Conservation (phyloP, 306 rosid species). For the Pyrus betulifolia region DNA sequence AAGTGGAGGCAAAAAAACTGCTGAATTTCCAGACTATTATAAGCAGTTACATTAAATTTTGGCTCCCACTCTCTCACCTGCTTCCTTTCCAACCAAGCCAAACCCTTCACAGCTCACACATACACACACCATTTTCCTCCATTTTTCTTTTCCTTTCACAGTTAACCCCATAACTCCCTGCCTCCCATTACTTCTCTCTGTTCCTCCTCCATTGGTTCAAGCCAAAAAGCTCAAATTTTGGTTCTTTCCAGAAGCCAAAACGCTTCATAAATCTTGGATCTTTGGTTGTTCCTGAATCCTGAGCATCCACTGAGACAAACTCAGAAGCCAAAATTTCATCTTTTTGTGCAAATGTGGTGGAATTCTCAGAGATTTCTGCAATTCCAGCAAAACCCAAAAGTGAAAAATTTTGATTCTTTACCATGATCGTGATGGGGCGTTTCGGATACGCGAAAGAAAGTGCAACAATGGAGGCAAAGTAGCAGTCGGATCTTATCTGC, state of each 20-base stretch:
- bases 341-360: constrained; percentile 19
- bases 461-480: constrained; percentile 13
- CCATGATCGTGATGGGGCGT: constrained; percentile 24
- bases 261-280: constrained; percentile 24
- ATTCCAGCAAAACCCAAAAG: constrained; percentile 20
- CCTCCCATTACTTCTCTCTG: constrained; percentile 30
- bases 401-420: constrained; percentile 31
- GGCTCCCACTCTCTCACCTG: constrained; percentile 43
- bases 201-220: constrained; percentile 3
- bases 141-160: constrained; percentile 23
- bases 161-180: constrained; percentile 33
- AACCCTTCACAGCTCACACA: not conserved
- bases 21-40: constrained; percentile 18
- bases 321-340: constrained; percentile 10
- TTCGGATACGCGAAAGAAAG: constrained; percentile 17
- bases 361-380: constrained; percentile 12
- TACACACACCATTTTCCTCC: constrained; percentile 32
- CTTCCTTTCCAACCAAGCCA: constrained; percentile 62
- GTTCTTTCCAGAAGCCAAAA: constrained; percentile 18
- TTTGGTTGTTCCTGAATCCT: constrained; percentile 4
- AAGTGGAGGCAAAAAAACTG: constrained; percentile 50
- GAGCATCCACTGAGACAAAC: constrained; percentile 17
- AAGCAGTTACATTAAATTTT: constrained; percentile 42
- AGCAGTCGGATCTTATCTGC: constrained; percentile 28
- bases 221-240: constrained; percentile 29